Conservation (phyloP, 2,329 filamentous ascomycete species). For the Pseudocercospora ulei region DNA sequence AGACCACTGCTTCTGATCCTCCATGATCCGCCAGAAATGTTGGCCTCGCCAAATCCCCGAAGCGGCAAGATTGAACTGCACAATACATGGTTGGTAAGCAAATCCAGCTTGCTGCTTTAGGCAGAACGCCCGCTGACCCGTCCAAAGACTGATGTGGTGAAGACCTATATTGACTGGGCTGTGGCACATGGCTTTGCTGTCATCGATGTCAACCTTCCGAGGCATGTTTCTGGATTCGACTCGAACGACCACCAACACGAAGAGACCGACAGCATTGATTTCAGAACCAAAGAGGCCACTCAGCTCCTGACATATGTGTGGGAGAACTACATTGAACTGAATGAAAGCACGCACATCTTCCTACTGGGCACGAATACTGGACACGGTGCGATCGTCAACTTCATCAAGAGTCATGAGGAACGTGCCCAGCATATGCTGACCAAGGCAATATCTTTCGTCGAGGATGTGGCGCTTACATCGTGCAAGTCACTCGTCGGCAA, state of each 20-base stretch:
- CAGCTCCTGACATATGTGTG: slow-evolving; percentile 79
- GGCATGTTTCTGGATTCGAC: slow-evolving; percentile 54
- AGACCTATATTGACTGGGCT: slow-evolving; percentile 78
- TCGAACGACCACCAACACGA: slow-evolving; percentile 34
- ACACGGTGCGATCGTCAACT: slow-evolving; percentile 69
- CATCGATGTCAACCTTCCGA: slow-evolving; percentile 85
- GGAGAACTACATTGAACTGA: slow-evolving; percentile 90
- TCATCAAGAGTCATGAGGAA: slow-evolving; percentile 60
- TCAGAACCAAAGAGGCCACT: slow-evolving; percentile 44
- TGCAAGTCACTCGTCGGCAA: slow-evolving; percentile 52
- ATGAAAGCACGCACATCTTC: slow-evolving; percentile 61
- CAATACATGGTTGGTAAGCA: slow-evolving; percentile 75
- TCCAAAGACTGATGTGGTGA: slow-evolving; percentile 65
- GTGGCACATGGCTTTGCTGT: slow-evolving; percentile 65
- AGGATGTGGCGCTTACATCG: slow-evolving; percentile 61
- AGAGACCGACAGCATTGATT: slow-evolving; percentile 42
- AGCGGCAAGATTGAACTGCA: slow-evolving; percentile 68
- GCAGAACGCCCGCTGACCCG: slow-evolving; percentile 37
- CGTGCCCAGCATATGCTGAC: slow-evolving; percentile 57
- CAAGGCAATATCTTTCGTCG: slow-evolving; percentile 72
- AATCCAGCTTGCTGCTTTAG: slow-evolving; percentile 26
- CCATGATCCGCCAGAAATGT: slow-evolving; percentile 55
- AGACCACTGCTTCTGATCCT: slow-evolving; percentile 72
- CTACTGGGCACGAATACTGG: slow-evolving; percentile 84
- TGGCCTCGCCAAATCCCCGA: slow-evolving; percentile 38